Evolutionary conservation across 1,284 basidiomycete species (phyloP).

Genomic region (Athelia sp.): DNA sequence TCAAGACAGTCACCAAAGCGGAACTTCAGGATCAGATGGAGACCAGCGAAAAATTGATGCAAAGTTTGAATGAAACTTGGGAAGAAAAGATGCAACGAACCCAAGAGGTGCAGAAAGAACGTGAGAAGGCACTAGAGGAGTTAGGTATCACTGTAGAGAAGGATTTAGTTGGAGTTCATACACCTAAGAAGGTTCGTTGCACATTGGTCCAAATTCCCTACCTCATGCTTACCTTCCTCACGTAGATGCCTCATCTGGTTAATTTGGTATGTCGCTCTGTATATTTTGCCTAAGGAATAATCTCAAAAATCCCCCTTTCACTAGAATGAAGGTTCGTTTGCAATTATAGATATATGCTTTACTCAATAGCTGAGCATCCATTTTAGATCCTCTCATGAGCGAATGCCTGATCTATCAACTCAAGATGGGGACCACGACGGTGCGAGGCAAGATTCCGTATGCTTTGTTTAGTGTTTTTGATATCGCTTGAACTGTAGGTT

Average conservation of each 20-base stretch:
- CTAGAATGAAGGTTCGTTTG: constrained; percentile 76
- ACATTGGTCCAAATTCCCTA: constrained; percentile 1
- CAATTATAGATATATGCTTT: constrained; percentile 8
- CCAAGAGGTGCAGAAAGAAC: constrained; percentile 92
- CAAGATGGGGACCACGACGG: constrained; percentile 82
- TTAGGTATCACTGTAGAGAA: constrained; percentile 97
- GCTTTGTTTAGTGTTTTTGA: not conserved
- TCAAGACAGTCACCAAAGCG: constrained; percentile 95
- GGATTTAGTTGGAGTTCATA: constrained; percentile 92
- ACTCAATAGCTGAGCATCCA: constrained; percentile 12
- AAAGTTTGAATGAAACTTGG: constrained; percentile 95
- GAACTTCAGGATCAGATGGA: constrained; percentile 97
- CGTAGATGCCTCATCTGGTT: constrained; percentile 88
- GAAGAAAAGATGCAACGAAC: constrained; percentile 93
- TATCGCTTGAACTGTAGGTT: constrained; percentile 42
- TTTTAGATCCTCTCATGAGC: constrained; percentile 79
- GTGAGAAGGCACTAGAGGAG: constrained; percentile 96
- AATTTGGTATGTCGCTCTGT: constrained; percentile 67
- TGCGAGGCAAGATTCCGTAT: constrained; percentile 24
- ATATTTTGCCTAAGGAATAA: constrained; percentile 9
- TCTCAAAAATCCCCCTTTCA: constrained; percentile 11
- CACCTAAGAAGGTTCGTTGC: constrained; percentile 84
- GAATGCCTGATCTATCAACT: constrained; percentile 95
- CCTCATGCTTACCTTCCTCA: constrained; percentile 9
- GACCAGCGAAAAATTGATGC: constrained; percentile 95